A percentile compares a stretch with the other conserved stretches of the same genome.
Evolutionary conservation across 176 grass and related monocot species (phyloP).

Genomic region (Carex scoparia): DNA sequence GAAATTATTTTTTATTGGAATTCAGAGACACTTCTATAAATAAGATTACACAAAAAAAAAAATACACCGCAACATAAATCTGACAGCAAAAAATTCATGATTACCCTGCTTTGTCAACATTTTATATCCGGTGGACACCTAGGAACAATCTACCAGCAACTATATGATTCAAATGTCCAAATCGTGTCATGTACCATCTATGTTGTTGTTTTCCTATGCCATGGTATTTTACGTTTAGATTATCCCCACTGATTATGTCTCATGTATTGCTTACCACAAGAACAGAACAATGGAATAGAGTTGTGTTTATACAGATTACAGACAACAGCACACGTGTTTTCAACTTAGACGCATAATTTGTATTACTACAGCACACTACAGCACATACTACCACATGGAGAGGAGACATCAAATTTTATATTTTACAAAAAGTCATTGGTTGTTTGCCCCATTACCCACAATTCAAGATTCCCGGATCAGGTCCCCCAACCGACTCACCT

Average conservation of each 20-base stretch:
- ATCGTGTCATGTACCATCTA: background rate
- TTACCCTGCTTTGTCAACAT: too few relatives aligned
- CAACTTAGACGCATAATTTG: background rate
- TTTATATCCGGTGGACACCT: too few relatives aligned
- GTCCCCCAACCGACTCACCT: conserved; percentile 15
- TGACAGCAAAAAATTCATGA: too few relatives aligned
- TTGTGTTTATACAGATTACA: background rate
- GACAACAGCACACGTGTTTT: background rate
- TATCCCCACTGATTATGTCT: background rate
- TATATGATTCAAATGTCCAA: background rate
- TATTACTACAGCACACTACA: background rate
- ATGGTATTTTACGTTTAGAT: background rate
- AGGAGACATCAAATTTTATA: background rate
- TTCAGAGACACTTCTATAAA: too few relatives aligned
- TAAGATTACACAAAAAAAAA: too few relatives aligned
- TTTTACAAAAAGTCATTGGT: background rate
- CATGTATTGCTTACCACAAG: background rate
- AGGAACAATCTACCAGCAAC: background rate
- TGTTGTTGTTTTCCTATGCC: background rate
- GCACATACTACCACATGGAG: background rate
- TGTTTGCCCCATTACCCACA: background rate
- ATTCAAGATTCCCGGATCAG: conserved; percentile 29
- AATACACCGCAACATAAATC: too few relatives aligned
- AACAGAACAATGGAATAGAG: background rate
- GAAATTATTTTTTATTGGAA: too few relatives aligned